Evolutionary conservation across 495 filamentous ascomycete genomes (phyloP), one percentile per base, ranked within the genome.

Genomic region (Polyplosphaeria fusca): DNA sequence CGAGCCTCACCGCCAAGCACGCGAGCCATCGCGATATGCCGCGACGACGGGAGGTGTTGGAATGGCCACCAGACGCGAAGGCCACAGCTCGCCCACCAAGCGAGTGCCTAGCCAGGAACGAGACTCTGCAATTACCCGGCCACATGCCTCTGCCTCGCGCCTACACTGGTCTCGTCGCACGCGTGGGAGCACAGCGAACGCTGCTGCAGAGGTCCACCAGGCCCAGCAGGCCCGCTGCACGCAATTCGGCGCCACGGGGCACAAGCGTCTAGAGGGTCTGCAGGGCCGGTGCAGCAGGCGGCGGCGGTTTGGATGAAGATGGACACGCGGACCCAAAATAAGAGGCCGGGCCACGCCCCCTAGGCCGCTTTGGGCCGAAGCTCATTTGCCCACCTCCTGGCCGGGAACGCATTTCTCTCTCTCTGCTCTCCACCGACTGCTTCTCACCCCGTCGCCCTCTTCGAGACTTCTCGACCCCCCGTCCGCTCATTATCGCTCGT

Each of bases 71-170:
- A 35, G 30, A 35, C 7, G 30, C 30, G 7, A 35, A 35, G 30
- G 30, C 7, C 14, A 7, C 30, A 14, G 9, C 39, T 5, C 18
- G 5, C 39, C 39, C 5, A 42, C 5, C 9, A 52, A 51, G 48
- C 45, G 55, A 39, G 24, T 32, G 35, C 14, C 45, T 55, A 53
- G 43, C 23, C 28, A 52, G 55, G 39, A 22, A 45, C 58, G 28
- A 47, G 56, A 45, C 32, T 39, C 55, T 59, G 55, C 55, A 61
- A 61, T 61, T 55, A 61, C 51, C 58, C 58, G 58, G 51, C 47
- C 9, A 42, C 47, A 47, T 41, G 30, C 30, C 32, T 43, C 23
- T 12, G 16, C 26, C 51, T 25, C 52, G 47, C n/a, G n/a, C n/a
- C n/a, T n/a, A n/a, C n/a, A 22, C 11, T 32, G 22, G 40, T 14